Evolutionary conservation across 352 stramenopile genomes (phyloP), one percentile per base, ranked within the genome.

Genomic region (Hyphochytrium catenoides): DNA sequence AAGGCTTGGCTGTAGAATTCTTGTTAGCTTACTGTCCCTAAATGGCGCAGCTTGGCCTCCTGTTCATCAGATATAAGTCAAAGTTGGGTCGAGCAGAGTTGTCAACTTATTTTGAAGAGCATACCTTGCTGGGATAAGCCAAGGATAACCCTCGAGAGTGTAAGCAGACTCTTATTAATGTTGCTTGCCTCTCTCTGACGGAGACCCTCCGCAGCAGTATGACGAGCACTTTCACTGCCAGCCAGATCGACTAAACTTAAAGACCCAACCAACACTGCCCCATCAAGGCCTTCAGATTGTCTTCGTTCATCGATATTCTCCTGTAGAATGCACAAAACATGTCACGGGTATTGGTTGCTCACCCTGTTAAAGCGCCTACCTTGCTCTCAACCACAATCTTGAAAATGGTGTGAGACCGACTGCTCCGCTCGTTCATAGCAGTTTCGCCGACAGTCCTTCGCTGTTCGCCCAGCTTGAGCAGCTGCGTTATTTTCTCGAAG

Each of bases 241-340:
- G 91, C 91, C 2, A 98, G 63, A 57, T 98, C 90, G 19, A 98
- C 90, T 25, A 97, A 62, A 39, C 89, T 96, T 4, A 98, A 57
- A 18, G 75, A 90, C 2, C 78, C 90, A 4, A 97, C 76, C 20
- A 89, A 54, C 22, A 95, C 73, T 11, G 72, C 62, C 24, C 70
- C 64, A 34, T 68, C 56, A 42, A 67, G 57, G 38, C 66, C 66
- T 29, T 82, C 62, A 0, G 57, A 72, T 26, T 56, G 49, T 17
- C 64, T 46, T 2, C 62, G 50, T 5, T 37, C 32, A 14, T 29
- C 25, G 16, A 37, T 17, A 2, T 37, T 29, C 40, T 75, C 74
- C 17, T 66, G n/a, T 36, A 73, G 74, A 20, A 2, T 36, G 29
- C 12, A n/a, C 12, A 11, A 21, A 12, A 21, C 12, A 32, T 26